Conservation (phyloP, 192 early-diverging fungal genomes). For the Oehlia diaphana region DNA sequence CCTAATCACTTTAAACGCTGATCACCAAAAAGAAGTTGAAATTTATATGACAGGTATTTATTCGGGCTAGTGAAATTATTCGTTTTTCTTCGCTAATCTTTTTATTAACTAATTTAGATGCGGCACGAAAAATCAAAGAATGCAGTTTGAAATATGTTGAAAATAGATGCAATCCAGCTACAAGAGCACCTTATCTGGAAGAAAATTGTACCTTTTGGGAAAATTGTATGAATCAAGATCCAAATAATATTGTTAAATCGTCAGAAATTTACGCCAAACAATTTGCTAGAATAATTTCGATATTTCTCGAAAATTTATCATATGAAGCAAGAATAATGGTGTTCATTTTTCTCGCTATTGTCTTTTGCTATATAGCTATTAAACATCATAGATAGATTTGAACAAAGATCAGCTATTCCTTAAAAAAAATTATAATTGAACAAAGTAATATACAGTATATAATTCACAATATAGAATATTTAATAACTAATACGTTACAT, state of each 20-base stretch:
- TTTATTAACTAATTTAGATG: neutral
- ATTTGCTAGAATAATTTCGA: neutral
- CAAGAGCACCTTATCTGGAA: slow-evolving; percentile 1
- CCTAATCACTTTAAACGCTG: neutral
- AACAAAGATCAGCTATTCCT: neutral
- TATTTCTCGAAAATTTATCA: neutral
- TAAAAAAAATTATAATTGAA: no score
- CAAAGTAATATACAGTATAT: no score
- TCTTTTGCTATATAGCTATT: neutral
- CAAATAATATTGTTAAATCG: neutral
- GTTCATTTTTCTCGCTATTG: neutral
- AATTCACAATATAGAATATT: neutral
- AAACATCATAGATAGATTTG: neutral
- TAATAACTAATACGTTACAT: neutral
- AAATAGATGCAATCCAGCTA: neutral
- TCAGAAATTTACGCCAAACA: neutral
- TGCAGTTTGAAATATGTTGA: neutral
- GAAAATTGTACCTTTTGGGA: slow-evolving; percentile 5
- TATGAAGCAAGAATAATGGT: neutral
- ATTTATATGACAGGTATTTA: neutral
- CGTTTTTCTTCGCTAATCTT: neutral
- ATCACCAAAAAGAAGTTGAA: neutral
- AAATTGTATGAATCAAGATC: slow-evolving; percentile 3
- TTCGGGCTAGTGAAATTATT: neutral
- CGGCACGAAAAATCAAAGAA: neutral